Percentiles rank a stretch among this genome's conserved stretches.
Conservation (phyloP, 73 alveolate species). For the Symbiodinium natans region DNA sequence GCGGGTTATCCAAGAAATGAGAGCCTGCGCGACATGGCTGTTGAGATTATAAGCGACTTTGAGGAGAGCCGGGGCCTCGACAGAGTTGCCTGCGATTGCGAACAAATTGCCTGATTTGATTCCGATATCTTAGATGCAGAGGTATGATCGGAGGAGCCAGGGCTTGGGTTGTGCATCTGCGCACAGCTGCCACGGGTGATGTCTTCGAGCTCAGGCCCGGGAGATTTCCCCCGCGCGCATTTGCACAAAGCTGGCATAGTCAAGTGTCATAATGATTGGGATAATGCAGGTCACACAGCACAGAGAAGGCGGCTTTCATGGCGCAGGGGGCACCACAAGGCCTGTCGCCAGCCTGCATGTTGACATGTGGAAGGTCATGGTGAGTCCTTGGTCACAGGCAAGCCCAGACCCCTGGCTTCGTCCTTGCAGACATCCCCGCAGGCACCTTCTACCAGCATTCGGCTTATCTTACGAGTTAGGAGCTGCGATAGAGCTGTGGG, state of each 20-base stretch:
- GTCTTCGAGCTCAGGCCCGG: slow-evolving; percentile 27
- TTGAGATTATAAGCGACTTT: slow-evolving; percentile 28
- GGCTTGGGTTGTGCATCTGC: slow-evolving; percentile 89
- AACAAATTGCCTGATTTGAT: no score
- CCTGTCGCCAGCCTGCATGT: background rate
- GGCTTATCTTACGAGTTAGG: no score
- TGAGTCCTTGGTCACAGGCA: background rate
- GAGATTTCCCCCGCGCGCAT: background rate
- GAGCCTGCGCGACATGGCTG: slow-evolving; percentile 75
- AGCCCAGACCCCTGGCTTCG: background rate
- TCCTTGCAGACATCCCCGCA: background rate
- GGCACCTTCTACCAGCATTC: background rate
- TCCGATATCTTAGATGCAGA: no score
- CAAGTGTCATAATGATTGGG: no score
- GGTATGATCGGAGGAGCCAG: slow-evolving; percentile 67
- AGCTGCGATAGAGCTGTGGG: no score
- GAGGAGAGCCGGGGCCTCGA: background rate
- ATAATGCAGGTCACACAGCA: background rate
- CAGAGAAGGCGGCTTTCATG: background rate
- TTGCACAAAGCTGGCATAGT: no score
- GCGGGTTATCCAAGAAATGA: slow-evolving; percentile 90
- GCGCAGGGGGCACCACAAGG: background rate
- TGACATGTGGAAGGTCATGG: no score
- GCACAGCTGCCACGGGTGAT: slow-evolving; percentile 85
- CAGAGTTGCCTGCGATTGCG: background rate